Conservation (phyloP, 352 stramenopile genomes). For the Globisporangium cederbergense region DNA sequence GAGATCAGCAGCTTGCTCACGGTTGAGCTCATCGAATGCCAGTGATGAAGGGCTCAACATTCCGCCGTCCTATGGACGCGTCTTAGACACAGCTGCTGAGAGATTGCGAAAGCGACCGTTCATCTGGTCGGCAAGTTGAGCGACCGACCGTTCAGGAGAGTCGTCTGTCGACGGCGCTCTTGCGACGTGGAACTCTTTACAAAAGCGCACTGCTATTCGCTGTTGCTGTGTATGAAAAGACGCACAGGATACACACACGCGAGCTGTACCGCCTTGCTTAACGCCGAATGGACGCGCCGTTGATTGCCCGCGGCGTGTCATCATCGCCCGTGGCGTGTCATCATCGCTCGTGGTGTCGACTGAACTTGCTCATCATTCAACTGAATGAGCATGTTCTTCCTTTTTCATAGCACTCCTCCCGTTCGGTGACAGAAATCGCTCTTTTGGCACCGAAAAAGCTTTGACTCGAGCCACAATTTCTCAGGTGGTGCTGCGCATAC, state of each 20-base stretch:
- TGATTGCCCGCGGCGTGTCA: background rate
- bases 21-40: too few relatives aligned
- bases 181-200: background rate
- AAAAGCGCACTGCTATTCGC: background rate
- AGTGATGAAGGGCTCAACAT: background rate
- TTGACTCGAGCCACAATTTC: constrained; percentile 5
- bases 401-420: background rate
- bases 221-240: background rate
- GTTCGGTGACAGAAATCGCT: background rate
- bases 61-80: background rate
- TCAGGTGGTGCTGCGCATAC: constrained; percentile 12
- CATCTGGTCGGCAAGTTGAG: background rate
- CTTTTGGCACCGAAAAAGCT: background rate
- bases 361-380: constrained; percentile 12
- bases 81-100: background rate
- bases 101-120: background rate
- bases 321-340: background rate
- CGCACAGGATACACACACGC: background rate
- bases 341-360: background rate
- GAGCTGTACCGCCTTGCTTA: background rate
- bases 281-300: background rate
- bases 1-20: too few relatives aligned
- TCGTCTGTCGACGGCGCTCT: background rate
- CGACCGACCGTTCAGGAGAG: background rate
- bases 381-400: background rate